Evolutionary conservation across 2,329 filamentous ascomycete genomes (phyloP).

Genomic region (Epichloe aotearoae): DNA sequence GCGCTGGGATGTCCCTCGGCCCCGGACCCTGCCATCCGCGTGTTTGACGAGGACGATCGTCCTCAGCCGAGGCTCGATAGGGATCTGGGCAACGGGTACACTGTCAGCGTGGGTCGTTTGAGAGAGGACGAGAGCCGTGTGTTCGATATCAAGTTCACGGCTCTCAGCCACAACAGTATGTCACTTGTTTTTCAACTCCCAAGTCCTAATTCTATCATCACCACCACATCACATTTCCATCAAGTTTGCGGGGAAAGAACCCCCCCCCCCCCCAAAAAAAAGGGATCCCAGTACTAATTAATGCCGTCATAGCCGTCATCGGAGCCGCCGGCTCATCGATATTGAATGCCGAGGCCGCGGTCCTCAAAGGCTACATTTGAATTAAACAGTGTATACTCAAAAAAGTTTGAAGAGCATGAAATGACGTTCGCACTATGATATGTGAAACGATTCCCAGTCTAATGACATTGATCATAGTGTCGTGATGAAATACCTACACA

Average conservation of each 20-base stretch:
- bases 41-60: conserved; percentile 80
- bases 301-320: conserved; percentile 52
- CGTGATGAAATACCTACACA: too few species aligned
- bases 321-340: conserved; percentile 94
- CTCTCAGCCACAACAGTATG: conserved; percentile 67
- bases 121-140: conserved; percentile 76
- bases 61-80: conserved; percentile 87
- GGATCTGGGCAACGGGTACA: conserved; percentile 73
- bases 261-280: too few species aligned
- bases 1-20: conserved; percentile 77
- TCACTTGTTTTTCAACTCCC: conserved; percentile 6
- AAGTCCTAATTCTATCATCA: not conserved
- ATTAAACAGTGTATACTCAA: not conserved
- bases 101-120: conserved; percentile 79
- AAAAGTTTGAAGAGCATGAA: not conserved
- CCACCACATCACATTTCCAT: not conserved
- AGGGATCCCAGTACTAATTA: not conserved
- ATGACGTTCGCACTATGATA: too few species aligned
- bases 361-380: conserved; percentile 75
- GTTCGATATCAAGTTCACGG: conserved; percentile 92
- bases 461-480: too few species aligned
- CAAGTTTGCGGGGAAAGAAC: not conserved
- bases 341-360: conserved; percentile 82
- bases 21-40: conserved; percentile 65
- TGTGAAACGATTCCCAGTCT: too few species aligned